A percentile compares a stretch with the other conserved stretches of the same genome.
These are phyloP conservation scores for Scedosporium aurantiacum DNA, from an alignment of 2,329 filamentous ascomycete species.

Conservation along the genomic window DNA sequence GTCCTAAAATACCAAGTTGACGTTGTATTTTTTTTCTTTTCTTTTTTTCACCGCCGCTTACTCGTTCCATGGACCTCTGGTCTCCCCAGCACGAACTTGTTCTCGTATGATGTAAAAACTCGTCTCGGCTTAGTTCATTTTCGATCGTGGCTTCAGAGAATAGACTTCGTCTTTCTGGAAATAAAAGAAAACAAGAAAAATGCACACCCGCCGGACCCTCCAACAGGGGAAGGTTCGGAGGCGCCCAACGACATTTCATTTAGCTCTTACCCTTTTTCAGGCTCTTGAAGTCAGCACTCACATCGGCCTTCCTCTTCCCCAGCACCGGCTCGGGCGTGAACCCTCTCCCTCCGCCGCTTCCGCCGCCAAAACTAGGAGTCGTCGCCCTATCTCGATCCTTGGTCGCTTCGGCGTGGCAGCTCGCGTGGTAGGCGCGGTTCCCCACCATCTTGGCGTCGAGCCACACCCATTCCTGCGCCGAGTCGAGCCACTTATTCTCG, in stretches of 20 bases:
- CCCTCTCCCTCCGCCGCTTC: constrained; percentile 67
- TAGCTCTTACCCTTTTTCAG: constrained; percentile 5
- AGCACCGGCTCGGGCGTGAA: constrained; percentile 18
- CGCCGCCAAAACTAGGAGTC: constrained; percentile 38
- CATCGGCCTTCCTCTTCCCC: constrained; percentile 9
- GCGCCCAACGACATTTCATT: not conserved
- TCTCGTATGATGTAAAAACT: not conserved
- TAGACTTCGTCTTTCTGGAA: not conserved
- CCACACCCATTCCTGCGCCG: constrained; percentile 95
- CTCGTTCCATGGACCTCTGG: not conserved
- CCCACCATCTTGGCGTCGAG: constrained; percentile 74
- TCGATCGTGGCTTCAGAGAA: not conserved
- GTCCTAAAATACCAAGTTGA: not conserved
- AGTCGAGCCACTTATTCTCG: constrained; percentile 82
- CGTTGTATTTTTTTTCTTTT: not conserved
- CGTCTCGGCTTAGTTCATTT: not conserved
- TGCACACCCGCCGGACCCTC: not conserved
- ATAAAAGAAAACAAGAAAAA: not conserved
- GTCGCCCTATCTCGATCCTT: constrained; percentile 42
- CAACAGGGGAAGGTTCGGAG: not conserved
- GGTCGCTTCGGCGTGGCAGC: constrained; percentile 74
- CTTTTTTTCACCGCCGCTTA: too few relatives aligned
- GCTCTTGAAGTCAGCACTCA: not conserved
- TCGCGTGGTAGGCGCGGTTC: constrained; percentile 76
- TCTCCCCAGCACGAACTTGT: too few relatives aligned